Evolutionary conservation across 345 rosid genomes (phyloP), one percentile per base, ranked within the genome.

Genomic region (Carallia brachiata): DNA sequence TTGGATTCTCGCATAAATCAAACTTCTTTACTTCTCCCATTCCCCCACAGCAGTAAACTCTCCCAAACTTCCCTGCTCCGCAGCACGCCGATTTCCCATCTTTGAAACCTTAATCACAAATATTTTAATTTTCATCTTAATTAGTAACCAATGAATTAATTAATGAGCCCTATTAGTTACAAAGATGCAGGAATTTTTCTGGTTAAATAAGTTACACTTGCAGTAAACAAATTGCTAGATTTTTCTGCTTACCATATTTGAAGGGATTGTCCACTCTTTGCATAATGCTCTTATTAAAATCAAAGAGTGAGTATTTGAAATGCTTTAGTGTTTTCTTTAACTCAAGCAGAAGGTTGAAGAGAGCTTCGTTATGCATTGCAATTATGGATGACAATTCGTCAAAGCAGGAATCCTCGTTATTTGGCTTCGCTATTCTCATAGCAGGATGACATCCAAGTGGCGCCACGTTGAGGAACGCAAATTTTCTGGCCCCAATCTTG

Each of bases 1-100:
- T 78, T 13, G 97, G 97, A 27, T 84, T 77, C 23, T 78, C 70
- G 68, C 98, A 91, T 23, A 91, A 64, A 59, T 84, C 68, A 62
- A 77, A 89, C 75, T 89, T 78, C 82, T 83, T 83, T 67, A 82
- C 87, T 17, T 68, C 34, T 75, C 90, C 85, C 77, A 78, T 88
- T 47, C 97, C 96, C 66, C 97, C 96, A 68, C 97, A 89, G 79
- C 97, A 89, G 18, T 66, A 79, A 6, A 85, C 85, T 73, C 94
- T 94, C 78, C 89, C 70, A 73, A 47, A 88, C 54, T 48, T 48
- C 63, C 98, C 96, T 39, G 84, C 75, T 32, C 98, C 98, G 69
- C 96, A 90, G 70, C 94, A 93, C 39, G 96, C 97, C 59, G 61
- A 73, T 44, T 77, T 76, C 19, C 87, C 98, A 76, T 86, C 82